Percentiles rank a stretch among this genome's conserved stretches.
Evolutionary conservation across 257 asterid species (phyloP).

Genomic region (Prunella vulgaris): DNA sequence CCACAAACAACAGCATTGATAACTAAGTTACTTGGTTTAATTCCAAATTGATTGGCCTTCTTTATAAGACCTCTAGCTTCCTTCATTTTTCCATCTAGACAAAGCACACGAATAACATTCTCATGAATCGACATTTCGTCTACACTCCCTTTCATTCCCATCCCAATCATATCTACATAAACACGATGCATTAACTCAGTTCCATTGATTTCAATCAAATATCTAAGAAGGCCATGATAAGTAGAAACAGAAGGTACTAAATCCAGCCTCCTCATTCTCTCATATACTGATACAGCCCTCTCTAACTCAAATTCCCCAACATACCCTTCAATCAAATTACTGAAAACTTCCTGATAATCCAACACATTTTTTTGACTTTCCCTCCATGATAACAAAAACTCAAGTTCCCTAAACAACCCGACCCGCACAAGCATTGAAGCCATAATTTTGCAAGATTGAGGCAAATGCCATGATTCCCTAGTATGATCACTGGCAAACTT

Average conservation of each 20-base stretch:
- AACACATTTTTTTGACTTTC: constrained; percentile 48
- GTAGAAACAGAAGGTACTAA: constrained; percentile 51
- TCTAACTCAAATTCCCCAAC: constrained; percentile 49
- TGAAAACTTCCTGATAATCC: constrained; percentile 68
- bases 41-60: constrained; percentile 32
- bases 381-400: constrained; percentile 54
- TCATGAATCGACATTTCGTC: constrained; percentile 43
- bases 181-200: constrained; percentile 38
- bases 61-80: constrained; percentile 70
- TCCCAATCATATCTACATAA: constrained; percentile 48
- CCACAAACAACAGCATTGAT: constrained; percentile 45
- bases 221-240: constrained; percentile 43
- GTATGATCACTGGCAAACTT: constrained; percentile 48
- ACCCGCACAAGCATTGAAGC: constrained; percentile 65
- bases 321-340: constrained; percentile 66
- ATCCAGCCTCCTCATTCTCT: constrained; percentile 58
- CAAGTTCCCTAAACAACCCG: constrained; percentile 54
- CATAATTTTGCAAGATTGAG: constrained; percentile 63
- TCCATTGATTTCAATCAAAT: constrained; percentile 49
- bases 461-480: constrained; percentile 52
- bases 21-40: constrained; percentile 43
- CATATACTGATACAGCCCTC: constrained; percentile 46
- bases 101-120: constrained; percentile 54
- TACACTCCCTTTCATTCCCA: constrained; percentile 33
- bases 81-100: constrained; percentile 67